phyloP scores from a whole-genome alignment of 345 rosid genomes.

The Conringia planisiliqua region DNA sequence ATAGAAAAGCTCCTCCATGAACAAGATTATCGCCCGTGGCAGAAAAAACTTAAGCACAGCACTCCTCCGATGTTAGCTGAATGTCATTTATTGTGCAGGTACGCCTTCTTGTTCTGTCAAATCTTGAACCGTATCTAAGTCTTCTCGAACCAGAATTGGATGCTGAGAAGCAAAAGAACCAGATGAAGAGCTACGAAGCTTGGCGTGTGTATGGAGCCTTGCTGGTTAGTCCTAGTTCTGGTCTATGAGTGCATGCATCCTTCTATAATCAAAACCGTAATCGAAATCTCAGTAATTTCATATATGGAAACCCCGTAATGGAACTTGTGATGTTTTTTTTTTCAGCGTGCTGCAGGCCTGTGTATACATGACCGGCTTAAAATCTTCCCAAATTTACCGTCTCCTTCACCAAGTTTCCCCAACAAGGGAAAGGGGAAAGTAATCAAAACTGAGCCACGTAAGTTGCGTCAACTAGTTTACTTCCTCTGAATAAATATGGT shows the following conservation, averaged over 20 bases:
- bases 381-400: slow-evolving; percentile 62
- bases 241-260: background rate
- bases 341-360: slow-evolving; percentile 77
- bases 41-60: background rate
- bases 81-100: slow-evolving; percentile 43
- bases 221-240: slow-evolving; percentile 53
- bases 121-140: slow-evolving; percentile 69
- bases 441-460: slow-evolving; percentile 40
- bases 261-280: background rate
- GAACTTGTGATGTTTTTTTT: background rate
- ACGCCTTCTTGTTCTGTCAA: slow-evolving; percentile 72
- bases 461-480: slow-evolving; percentile 17
- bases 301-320: background rate
- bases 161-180: slow-evolving; percentile 82
- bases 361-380: slow-evolving; percentile 65
- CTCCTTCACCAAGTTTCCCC: slow-evolving; percentile 42
- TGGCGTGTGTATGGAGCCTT: slow-evolving; percentile 91
- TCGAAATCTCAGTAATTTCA: background rate
- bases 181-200: slow-evolving; percentile 85
- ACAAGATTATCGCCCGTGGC: background rate
- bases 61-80: slow-evolving; percentile 2
- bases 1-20: background rate
- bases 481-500: background rate
- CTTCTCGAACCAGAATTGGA: slow-evolving; percentile 91
- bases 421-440: slow-evolving; percentile 53